Evolutionary conservation across 768 basidiomycete species (phyloP).

Genomic region (Calocera cornea): DNA sequence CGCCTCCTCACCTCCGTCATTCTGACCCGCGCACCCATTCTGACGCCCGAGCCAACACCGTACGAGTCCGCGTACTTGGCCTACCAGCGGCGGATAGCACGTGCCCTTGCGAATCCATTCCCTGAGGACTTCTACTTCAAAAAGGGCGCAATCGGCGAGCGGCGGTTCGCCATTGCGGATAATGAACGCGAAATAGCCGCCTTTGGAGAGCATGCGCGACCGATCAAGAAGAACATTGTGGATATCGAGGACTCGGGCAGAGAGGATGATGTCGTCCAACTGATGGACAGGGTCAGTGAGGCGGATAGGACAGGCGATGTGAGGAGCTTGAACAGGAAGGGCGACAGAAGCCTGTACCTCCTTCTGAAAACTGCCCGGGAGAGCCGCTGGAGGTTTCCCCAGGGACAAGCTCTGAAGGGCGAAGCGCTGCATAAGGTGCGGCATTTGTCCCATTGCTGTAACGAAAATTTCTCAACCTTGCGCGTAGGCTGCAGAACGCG

Average conservation of each 20-base stretch:
- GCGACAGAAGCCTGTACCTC: conserved; percentile 81
- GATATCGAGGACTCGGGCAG: conserved; percentile 28
- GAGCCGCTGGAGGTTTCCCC: conserved; percentile 71
- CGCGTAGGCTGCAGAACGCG: conserved; percentile 55
- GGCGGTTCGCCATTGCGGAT: conserved; percentile 65
- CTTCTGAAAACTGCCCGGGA: conserved; percentile 42
- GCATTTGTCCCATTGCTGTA: conserved; percentile 11
- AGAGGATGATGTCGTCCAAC: conserved; percentile 32
- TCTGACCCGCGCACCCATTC: conserved; percentile 26
- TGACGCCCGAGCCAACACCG: conserved; percentile 35
- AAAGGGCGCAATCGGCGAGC: conserved; percentile 71
- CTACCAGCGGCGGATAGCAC: conserved; percentile 71
- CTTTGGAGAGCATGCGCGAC: conserved; percentile 56
- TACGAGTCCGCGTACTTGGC: conserved; percentile 73
- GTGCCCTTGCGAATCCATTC: conserved; percentile 77
- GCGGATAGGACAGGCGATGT: conserved; percentile 49
- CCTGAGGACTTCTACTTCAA: conserved; percentile 90
- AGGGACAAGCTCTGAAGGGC: conserved; percentile 43
- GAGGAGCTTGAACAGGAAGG: conserved; percentile 66
- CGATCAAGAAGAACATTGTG: conserved; percentile 30
- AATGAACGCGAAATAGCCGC: conserved; percentile 53
- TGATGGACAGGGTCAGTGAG: conserved; percentile 42
- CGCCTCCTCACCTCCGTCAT: conserved; percentile 22
- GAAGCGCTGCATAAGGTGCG: conserved; percentile 70
- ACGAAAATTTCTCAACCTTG: conserved; percentile 14